phyloP scores from a whole-genome alignment of 257 asterid genomes.

The Ophiorrhiza pumila region DNA sequence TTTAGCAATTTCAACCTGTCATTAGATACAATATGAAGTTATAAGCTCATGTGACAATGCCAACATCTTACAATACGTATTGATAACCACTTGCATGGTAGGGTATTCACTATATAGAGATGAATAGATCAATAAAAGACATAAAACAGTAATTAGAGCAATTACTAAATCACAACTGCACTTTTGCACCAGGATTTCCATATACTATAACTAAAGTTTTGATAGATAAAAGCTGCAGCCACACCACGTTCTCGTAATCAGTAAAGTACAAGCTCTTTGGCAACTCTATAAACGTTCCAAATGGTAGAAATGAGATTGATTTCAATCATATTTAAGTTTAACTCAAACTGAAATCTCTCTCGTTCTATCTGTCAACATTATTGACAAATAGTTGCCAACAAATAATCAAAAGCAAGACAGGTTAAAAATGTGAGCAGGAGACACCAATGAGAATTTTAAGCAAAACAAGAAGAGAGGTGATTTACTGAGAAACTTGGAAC shows the following conservation, averaged over 20 bases:
- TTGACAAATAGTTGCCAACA: background rate
- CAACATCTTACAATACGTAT: background rate
- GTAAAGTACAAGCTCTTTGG: background rate
- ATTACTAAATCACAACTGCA: background rate
- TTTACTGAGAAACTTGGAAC: background rate
- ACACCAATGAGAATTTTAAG: background rate
- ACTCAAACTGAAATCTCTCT: background rate
- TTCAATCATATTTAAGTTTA: background rate
- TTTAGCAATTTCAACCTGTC: conserved; percentile 82
- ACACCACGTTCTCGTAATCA: background rate
- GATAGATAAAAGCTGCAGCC: background rate
- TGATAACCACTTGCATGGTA: background rate
- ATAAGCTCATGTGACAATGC: background rate
- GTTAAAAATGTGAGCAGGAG: background rate
- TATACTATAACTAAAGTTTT: background rate
- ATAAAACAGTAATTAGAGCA: background rate
- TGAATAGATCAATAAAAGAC: background rate
- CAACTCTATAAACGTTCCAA: background rate
- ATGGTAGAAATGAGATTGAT: background rate
- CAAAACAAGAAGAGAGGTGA: background rate
- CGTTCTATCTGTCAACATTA: background rate
- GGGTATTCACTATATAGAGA: background rate
- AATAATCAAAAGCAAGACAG: background rate
- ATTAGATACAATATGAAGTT: conserved; percentile 16
- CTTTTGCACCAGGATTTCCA: background rate